These are phyloP conservation scores for Millerago galiae DNA, from an alignment of 805 yeast genomes.

Conservation along the genomic window DNA sequence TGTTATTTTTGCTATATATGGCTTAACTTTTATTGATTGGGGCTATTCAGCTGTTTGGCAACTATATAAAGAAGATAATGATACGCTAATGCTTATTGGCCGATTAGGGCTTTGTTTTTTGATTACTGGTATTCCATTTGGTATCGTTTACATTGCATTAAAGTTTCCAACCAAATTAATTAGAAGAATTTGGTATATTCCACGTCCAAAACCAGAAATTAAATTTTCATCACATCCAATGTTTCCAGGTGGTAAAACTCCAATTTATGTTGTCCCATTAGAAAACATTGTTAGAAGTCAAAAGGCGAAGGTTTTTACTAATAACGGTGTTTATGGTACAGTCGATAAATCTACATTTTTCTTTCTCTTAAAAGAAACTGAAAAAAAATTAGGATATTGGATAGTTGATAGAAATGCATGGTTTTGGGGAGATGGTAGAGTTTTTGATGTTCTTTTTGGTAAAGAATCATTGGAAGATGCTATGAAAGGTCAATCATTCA, in stretches of 20 bases:
- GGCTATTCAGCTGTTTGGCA: constrained; percentile 44
- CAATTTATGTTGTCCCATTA: constrained; percentile 63
- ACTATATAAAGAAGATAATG: constrained; percentile 47
- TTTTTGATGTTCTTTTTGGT: constrained; percentile 76
- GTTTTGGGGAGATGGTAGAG: constrained; percentile 90
- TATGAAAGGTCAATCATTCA: constrained; percentile 32
- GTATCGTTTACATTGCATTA: constrained; percentile 28
- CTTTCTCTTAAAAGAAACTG: constrained; percentile 60
- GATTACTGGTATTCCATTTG: constrained; percentile 35
- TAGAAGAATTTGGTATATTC: constrained; percentile 72
- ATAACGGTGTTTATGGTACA: constrained; percentile 84
- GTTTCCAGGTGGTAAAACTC: constrained; percentile 66
- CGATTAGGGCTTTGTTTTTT: constrained; percentile 34
- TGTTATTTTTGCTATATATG: constrained; percentile 62
- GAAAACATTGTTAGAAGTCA: constrained; percentile 47
- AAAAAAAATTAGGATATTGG: constrained; percentile 52
- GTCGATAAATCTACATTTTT: constrained; percentile 68
- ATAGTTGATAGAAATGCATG: constrained; percentile 76
- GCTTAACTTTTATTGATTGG: constrained; percentile 52
- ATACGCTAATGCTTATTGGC: constrained; percentile 27
- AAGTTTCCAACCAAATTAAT: constrained; percentile 64
- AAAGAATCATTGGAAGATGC: constrained; percentile 73
- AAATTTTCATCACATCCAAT: constrained; percentile 70
- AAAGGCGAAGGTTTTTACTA: constrained; percentile 71
- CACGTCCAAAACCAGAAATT: constrained; percentile 47